Conservation (phyloP, 2,329 filamentous ascomycete genomes). For the Pyrenophora seminiperda region DNA sequence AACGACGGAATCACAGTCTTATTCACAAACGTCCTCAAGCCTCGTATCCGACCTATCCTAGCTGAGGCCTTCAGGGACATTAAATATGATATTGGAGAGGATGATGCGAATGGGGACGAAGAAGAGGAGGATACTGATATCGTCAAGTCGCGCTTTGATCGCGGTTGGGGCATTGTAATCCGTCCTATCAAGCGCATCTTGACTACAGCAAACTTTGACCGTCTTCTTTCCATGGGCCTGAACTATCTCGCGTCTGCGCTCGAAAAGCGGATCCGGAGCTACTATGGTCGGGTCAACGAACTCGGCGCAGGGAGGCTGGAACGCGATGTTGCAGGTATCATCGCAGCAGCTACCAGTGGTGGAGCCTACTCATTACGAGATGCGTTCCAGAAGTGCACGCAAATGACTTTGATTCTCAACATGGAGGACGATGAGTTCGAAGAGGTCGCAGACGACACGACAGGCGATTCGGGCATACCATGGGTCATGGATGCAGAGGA, state of each 20-base stretch:
- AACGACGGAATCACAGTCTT: conserved; percentile 83
- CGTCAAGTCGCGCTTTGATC: conserved; percentile 79
- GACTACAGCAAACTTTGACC: conserved; percentile 75
- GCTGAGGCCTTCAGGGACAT: conserved; percentile 89
- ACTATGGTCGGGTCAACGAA: conserved; percentile 77
- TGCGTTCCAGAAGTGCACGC: conserved; percentile 73
- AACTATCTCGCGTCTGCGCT: conserved; percentile 76
- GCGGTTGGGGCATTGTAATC: conserved; percentile 84
- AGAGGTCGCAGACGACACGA: conserved; percentile 62
- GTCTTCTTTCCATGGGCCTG: conserved; percentile 75
- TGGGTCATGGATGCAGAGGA: conserved; percentile 78
- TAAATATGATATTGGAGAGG: conserved; percentile 72
- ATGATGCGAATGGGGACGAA: conserved; percentile 49
- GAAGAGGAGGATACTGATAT: conserved; percentile 62
- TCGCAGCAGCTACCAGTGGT: conserved; percentile 66
- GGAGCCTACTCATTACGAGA: conserved; percentile 78
- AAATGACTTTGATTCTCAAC: conserved; percentile 84
- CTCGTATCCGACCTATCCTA: conserved; percentile 81
- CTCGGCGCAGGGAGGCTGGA: conserved; percentile 83
- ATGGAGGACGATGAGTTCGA: conserved; percentile 98
- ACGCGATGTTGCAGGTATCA: conserved; percentile 78
- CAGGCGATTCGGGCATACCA: conserved; percentile 64
- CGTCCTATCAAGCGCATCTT: conserved; percentile 83
- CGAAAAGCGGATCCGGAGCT: conserved; percentile 85
- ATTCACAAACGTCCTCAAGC: conserved; percentile 85